phyloP scores from a whole-genome alignment of 352 stramenopile genomes.

The Globisporangium polare region DNA sequence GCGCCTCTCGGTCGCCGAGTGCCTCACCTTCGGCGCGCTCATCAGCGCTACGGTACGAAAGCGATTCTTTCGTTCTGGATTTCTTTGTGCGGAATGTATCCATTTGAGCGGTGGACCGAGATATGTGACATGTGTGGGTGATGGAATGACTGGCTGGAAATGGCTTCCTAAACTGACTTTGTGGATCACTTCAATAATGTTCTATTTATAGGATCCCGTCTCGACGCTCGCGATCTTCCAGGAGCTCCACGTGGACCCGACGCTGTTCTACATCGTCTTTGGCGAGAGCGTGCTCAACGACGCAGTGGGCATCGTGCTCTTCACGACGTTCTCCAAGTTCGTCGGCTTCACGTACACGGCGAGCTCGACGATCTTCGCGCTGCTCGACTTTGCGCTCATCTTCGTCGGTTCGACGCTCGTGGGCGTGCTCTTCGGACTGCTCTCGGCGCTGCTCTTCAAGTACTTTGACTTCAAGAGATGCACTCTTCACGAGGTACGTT shows the following conservation, averaged over 20 bases:
- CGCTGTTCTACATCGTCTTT: constrained; percentile 94
- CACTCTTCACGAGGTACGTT: constrained; percentile 77
- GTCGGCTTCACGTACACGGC: constrained; percentile 85
- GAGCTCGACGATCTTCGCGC: constrained; percentile 69
- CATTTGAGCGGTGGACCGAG: background rate
- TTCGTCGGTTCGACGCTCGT: constrained; percentile 89
- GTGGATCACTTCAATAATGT: no score
- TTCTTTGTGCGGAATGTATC: background rate
- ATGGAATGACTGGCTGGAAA: background rate
- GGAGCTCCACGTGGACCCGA: constrained; percentile 84
- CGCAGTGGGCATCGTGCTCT: constrained; percentile 90
- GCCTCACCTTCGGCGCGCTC: constrained; percentile 89
- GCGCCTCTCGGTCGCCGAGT: constrained; percentile 82
- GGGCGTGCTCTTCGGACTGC: constrained; percentile 78
- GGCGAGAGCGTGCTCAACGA: constrained; percentile 94
- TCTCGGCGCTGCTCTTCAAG: constrained; percentile 88
- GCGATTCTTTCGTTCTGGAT: background rate
- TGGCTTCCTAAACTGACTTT: no score
- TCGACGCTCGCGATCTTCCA: constrained; percentile 91
- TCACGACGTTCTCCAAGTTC: constrained; percentile 91
- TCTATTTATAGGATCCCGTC: constrained; percentile 67
- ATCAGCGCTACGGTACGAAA: constrained; percentile 80
- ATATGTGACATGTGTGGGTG: background rate
- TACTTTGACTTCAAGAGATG: constrained; percentile 83
- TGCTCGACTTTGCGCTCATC: constrained; percentile 88